Evolutionary conservation across 1,284 basidiomycete species (phyloP).

Genomic region (Apiotrichum porosum): DNA sequence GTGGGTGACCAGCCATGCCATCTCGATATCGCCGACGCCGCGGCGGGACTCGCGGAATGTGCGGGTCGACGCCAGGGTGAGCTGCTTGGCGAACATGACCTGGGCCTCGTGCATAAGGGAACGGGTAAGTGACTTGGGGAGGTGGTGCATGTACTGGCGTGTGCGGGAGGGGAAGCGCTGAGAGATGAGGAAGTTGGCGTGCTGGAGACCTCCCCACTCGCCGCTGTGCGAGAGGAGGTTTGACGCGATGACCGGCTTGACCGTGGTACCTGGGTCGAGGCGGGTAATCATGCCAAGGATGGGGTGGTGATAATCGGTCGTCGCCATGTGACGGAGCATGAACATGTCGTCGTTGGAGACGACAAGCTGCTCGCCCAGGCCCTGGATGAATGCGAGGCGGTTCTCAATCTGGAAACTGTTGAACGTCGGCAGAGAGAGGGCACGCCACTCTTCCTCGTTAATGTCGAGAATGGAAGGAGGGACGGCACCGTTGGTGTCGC

Average conservation of each 20-base stretch:
- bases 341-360: constrained; percentile 46
- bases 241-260: constrained; percentile 18
- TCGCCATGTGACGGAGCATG: constrained; percentile 22
- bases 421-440: constrained; percentile 32
- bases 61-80: constrained; percentile 27
- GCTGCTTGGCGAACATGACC: constrained; percentile 31
- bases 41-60: constrained; percentile 33
- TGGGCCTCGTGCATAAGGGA: constrained; percentile 32
- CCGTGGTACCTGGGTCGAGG: constrained; percentile 27
- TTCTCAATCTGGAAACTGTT: constrained; percentile 41
- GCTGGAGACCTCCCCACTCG: constrained; percentile 42
- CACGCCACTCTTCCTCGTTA: constrained; percentile 32
- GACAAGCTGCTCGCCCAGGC: constrained; percentile 34
- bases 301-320: constrained; percentile 37
- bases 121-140: constrained; percentile 32
- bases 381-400: constrained; percentile 29
- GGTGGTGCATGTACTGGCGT: constrained; percentile 38
- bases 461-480: constrained; percentile 1
- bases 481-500: constrained; percentile 23
- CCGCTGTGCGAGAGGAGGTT: constrained; percentile 26
- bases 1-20: constrained; percentile 34
- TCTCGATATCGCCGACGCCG: constrained; percentile 37
- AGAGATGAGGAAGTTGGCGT: constrained; percentile 31
- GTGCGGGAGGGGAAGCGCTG: constrained; percentile 25
- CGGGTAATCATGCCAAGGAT: constrained; percentile 33